Evolutionary conservation across 139 green algal species (phyloP), one percentile per base, ranked within the genome.

Genomic region (Chlorella sp.): DNA sequence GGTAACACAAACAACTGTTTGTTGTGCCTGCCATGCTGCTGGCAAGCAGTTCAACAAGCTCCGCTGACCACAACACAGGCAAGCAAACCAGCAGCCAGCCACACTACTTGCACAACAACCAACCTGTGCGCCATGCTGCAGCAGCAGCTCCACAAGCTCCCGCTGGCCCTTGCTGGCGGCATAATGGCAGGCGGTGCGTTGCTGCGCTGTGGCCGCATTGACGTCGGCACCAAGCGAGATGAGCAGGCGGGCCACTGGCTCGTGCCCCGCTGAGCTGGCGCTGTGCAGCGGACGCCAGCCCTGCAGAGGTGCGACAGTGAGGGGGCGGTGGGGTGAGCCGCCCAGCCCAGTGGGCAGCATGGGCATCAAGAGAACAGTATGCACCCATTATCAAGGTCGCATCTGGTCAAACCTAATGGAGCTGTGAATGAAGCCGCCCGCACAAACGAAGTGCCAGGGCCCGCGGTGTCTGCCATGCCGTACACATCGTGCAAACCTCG

Each of bases 211-310:
- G n/a, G 81, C 65, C 0, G 76, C 56, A 44, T 89, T 81, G 2
- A 89, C 81, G 48, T 91, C 82, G 5, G 90, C 93, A 7, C 87
- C 90, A 14, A 90, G 78, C 17, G 82, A 68, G 2, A 95, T 78
- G 48, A 96, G 88, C 56, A 85, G 64, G 9, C 73, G 84, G 36
- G 90, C 93, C 5, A 92, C 65, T 2, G 81, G 68, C 64, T 93
- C 89, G 36, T 92, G 73, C 8, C 92, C 93, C 26, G 86, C 87
- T 70, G 90, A 95, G 2, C 89, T 88, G 16, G 93, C 92, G 26
- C 90, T 94, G 36, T 91, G 86, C 38, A 96, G 90, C 30, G 93
- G 91, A 13, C 89, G 92, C 93, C 93, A 96, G 28, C 90, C 90
- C 92, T 95, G 90, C 51, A 24, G 9, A 11, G 30, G 8, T 32